These are phyloP conservation scores for Kwoniella newhampshirensis DNA, from an alignment of 768 basidiomycete genomes.

Conservation along the genomic window DNA sequence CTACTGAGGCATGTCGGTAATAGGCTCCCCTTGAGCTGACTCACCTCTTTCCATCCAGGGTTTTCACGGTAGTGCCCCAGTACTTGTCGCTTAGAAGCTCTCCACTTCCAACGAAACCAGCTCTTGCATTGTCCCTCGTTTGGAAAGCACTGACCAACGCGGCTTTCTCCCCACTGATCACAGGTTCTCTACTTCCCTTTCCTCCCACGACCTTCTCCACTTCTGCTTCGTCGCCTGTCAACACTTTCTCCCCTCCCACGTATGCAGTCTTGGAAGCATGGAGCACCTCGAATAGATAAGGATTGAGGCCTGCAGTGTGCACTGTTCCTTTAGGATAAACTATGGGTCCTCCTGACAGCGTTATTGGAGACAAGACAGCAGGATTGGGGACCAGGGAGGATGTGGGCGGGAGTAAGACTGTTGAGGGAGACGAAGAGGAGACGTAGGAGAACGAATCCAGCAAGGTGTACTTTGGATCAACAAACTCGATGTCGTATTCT, in stretches of 20 bases:
- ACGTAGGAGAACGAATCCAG: conserved; percentile 82
- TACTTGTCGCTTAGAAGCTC: conserved; percentile 77
- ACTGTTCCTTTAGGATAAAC: conserved; percentile 40
- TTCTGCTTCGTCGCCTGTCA: conserved; percentile 64
- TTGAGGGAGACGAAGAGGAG: conserved; percentile 63
- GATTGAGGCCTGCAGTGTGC: conserved; percentile 54
- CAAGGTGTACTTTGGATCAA: conserved; percentile 77
- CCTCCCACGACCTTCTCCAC: conserved; percentile 64
- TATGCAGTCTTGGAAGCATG: conserved; percentile 61
- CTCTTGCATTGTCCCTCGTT: conserved; percentile 70
- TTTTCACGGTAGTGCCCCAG: conserved; percentile 62
- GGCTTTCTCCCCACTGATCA: conserved; percentile 71
- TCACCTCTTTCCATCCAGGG: conserved; percentile 55
- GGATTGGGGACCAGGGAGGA: conserved; percentile 66
- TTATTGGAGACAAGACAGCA: conserved; percentile 50
- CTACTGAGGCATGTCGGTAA: not conserved
- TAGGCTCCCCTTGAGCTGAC: conserved; percentile 45
- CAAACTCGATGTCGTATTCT: conserved; percentile 88
- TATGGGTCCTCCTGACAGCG: conserved; percentile 37
- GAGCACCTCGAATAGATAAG: conserved; percentile 77
- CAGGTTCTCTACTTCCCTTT: conserved; percentile 61
- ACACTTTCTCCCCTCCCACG: conserved; percentile 57
- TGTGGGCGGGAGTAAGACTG: conserved; percentile 64
- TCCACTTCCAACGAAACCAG: conserved; percentile 76
- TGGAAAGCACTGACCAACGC: conserved; percentile 87